phyloP scores from a whole-genome alignment of 2,329 filamentous ascomycete species.

The Metarhizium album region DNA sequence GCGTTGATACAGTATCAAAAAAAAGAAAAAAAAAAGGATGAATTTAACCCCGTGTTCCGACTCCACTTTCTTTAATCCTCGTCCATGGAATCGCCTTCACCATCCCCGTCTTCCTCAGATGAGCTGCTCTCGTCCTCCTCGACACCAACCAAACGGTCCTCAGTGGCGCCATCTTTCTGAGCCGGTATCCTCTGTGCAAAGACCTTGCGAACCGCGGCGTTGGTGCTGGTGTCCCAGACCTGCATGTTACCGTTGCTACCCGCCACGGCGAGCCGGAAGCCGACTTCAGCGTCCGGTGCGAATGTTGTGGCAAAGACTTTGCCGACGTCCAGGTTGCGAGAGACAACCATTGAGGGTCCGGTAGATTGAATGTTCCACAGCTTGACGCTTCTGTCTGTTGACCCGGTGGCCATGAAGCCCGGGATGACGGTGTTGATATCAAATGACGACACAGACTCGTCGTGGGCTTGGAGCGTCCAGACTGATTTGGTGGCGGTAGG shows the following conservation, averaged over 20 bases:
- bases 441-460: constrained; percentile 83
- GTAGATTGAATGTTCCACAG: constrained; percentile 81
- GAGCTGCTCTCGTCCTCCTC: constrained; percentile 58
- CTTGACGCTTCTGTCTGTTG: constrained; percentile 90
- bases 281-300: constrained; percentile 80
- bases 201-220: constrained; percentile 69
- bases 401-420: constrained; percentile 87
- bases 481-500: constrained; percentile 71
- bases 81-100: constrained; percentile 20
- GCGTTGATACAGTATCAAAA: not conserved
- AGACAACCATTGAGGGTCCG: constrained; percentile 83
- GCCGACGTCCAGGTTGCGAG: constrained; percentile 84
- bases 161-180: constrained; percentile 44
- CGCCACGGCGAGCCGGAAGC: constrained; percentile 84
- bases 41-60: not conserved
- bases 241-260: constrained; percentile 89
- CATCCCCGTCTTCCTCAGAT: constrained; percentile 47
- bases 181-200: constrained; percentile 62
- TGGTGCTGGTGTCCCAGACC: constrained; percentile 95
- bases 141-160: constrained; percentile 70
- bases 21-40: not conserved
- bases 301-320: constrained; percentile 90
- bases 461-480: constrained; percentile 93
- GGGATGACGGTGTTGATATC: constrained; percentile 85
- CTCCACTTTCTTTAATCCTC: constrained; percentile 11